These are phyloP conservation scores for Cenchrus americanus DNA, from an alignment of 176 grass and related monocot genomes.

Conservation along the genomic window DNA sequence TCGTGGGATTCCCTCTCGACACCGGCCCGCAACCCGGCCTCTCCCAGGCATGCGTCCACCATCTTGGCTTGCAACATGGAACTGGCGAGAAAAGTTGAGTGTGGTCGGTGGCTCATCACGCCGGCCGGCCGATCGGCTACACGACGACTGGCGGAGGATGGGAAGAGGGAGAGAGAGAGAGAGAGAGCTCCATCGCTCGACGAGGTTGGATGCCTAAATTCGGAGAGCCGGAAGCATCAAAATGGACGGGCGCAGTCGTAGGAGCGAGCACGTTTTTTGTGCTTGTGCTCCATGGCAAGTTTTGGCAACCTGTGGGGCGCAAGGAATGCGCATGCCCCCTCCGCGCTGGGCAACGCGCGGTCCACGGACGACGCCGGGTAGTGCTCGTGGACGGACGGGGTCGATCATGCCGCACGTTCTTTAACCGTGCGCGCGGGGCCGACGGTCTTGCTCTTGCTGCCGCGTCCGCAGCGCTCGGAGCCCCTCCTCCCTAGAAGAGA, in stretches of 20 bases:
- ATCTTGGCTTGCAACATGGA: not conserved
- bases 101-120: not conserved
- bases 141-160: not conserved
- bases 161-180: not conserved
- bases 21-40: not conserved
- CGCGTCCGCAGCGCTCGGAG: not conserved
- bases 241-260: not conserved
- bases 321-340: not conserved
- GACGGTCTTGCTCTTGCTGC: no score
- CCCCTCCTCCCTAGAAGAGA: not conserved
- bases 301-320: no score
- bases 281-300: not conserved
- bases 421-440: not conserved
- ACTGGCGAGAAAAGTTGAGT: not conserved
- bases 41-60: not conserved
- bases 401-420: slow-evolving; percentile 8
- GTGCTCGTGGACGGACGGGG: not conserved
- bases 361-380: not conserved
- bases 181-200: not conserved
- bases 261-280: slow-evolving; percentile 2
- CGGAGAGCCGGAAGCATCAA: slow-evolving; percentile 2
- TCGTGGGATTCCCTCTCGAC: not conserved
- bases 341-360: not conserved
- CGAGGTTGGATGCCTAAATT: not conserved
- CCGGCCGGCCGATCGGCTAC: not conserved